These are phyloP conservation scores for Melaleuca quinquenervia DNA, from an alignment of 345 rosid species.

Conservation along the genomic window DNA sequence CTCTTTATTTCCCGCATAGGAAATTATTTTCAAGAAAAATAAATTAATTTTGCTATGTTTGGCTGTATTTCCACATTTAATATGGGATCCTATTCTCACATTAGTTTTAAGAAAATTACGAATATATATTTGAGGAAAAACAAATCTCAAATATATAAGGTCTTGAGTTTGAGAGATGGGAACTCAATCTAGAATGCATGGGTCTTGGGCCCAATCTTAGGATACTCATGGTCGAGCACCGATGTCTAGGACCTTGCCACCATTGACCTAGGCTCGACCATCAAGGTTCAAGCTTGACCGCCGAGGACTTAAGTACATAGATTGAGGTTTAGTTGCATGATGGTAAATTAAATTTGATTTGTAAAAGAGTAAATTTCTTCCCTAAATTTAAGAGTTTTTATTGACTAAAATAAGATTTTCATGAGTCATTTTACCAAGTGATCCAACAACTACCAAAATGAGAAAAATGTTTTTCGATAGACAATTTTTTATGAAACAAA, in stretches of 20 bases:
- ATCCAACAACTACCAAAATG: background rate
- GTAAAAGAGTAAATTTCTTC: background rate
- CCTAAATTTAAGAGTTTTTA: background rate
- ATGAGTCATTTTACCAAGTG: background rate
- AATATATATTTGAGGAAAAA: background rate
- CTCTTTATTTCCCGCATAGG: background rate
- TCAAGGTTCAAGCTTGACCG: background rate
- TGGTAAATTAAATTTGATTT: background rate
- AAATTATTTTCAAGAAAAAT: background rate
- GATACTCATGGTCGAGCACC: background rate
- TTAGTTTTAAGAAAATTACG: background rate
- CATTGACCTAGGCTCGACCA: background rate
- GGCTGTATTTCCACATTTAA: background rate
- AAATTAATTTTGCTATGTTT: background rate
- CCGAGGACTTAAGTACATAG: background rate
- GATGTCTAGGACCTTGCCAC: background rate
- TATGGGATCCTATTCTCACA: background rate
- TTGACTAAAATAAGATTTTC: background rate
- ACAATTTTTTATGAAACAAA: background rate
- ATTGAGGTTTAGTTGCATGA: background rate
- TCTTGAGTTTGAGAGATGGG: background rate
- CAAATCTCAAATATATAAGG: background rate
- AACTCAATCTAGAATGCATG: background rate
- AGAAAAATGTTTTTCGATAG: background rate
- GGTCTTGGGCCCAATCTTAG: background rate